Evolutionary conservation across 495 filamentous ascomycete species (phyloP), one percentile per base, ranked within the genome.

Genomic region (Aspergillus mulundensis): DNA sequence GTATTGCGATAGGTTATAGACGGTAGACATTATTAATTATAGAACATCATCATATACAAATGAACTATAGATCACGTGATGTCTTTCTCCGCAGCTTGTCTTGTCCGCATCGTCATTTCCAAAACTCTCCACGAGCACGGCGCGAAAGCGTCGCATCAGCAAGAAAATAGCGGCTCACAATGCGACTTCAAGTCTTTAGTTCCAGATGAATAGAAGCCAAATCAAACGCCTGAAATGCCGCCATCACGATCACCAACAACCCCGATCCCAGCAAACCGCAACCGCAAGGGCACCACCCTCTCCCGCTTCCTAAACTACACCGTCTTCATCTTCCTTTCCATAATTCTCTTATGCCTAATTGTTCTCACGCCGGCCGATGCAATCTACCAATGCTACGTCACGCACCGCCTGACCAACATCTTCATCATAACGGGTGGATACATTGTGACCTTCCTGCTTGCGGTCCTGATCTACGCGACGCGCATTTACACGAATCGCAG

Each of bases 401-500:
- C 77, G 28, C 61, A 71, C 39, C 83, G 88, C 53, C 73, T 88
- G 59, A 87, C 85, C 71, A 90, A 95, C 70, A 82, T 95, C 61
- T 89, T 96, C 73, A 82, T 94, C 67, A 82, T 96, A 67, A 85
- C 82, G 16, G 86, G 89, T 43, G 81, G 80, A 61, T 93, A 95
- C 65, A 65, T 95, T 44, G 73, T 92, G 21, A 91, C 91, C 41
- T 80, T 87, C 36, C 41, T 89, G 20, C 64, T 93, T 49, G 79
- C 88, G 23, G 66, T 83, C 36, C 82, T 96, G 40, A 83, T 97
- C 58, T 97, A 97, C 59, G 81, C 86, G 30, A 83, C 84, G 23
- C 79, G 95, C n/a, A 81, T 97, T n/a, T 97, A 91, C 69, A 88
- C 91, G 23, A 92, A 87, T 63, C 83, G 89, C 36, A 87, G 77